These are phyloP conservation scores for Arxiozyma heterogenica DNA, from an alignment of 1,139 yeast species.

Conservation along the genomic window DNA sequence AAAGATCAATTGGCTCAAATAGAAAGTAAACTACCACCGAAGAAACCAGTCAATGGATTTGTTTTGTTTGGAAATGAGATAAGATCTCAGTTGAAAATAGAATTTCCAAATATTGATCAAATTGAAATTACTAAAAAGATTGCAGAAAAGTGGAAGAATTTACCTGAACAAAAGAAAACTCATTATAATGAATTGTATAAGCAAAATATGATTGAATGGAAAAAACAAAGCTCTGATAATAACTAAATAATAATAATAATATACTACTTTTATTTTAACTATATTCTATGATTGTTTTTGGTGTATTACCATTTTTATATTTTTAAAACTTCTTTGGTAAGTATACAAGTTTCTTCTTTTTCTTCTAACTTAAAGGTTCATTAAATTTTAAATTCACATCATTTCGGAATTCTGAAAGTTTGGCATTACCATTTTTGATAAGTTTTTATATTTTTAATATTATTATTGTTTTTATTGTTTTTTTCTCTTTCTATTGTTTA, in stretches of 20 bases:
- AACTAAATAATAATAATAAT: background rate
- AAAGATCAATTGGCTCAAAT: constrained; percentile 5
- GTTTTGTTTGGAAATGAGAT: constrained; percentile 16
- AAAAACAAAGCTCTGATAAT: background rate
- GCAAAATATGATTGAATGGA: constrained; percentile 10
- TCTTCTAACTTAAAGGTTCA: too few relatives aligned
- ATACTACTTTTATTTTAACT: background rate
- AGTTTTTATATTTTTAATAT: background rate
- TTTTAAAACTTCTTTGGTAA: background rate
- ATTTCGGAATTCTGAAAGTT: too few relatives aligned
- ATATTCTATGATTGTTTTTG: background rate
- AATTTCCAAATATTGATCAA: constrained; percentile 17
- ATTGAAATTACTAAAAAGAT: constrained; percentile 17
- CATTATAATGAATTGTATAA: constrained; percentile 16
- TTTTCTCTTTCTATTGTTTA: background rate
- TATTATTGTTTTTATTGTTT: background rate
- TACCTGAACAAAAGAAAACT: constrained; percentile 12
- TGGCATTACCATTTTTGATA: too few relatives aligned
- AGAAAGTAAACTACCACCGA: constrained; percentile 20
- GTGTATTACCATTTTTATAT: background rate
- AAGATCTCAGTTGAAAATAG: constrained; percentile 11
- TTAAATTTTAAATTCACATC: too few relatives aligned
- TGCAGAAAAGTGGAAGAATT: constrained; percentile 20
- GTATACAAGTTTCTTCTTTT: background rate
- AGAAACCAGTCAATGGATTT: constrained; percentile 24